Base-by-base conservation (phyloP, 1,139 yeast species). In the Geotrichum candidum region DNA sequence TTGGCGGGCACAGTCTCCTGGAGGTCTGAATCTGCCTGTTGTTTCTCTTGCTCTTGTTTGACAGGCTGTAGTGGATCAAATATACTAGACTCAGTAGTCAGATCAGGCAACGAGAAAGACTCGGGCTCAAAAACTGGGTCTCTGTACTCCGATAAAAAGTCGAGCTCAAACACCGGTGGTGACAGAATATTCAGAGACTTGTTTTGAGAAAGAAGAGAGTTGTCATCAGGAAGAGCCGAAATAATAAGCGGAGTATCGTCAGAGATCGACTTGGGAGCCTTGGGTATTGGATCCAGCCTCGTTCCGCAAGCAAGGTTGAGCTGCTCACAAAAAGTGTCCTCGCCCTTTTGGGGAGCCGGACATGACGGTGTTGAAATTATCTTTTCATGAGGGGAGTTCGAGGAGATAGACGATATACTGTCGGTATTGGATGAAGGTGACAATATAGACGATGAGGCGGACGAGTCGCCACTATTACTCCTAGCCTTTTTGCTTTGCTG, bases 221-320 rank as follows among this genome's bases (percentile, higher is more conserved):
- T 46, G 45, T 46, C 18, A 22, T 15, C 48, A 6, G 64, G 63
- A 46, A 67, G 64, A 7, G 67, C 67, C 9, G 68, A 66, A 15
- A 68, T 63, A 10, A 65, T 63, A 6, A 66, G 64, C 2, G 68
- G 63, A 1, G 64, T 60, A 3, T 61, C 59, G 11, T 63, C 63
- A 33, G 56, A 61, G 23, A 61, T 50, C 51, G 11, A 51, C 52
- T 33, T 35, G 29, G 33, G 59, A 10, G 65, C 68, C 54, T 82
- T 82, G 7, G 96, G 96, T 10, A 86, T 73, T 1, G 96, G 96
- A 65, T 68, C 58, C 29, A 68, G 71, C 54, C 64, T 64, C 15
- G 87, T 86, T 22, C 97, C 97, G 74, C 98, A 92, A 0, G 92
- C 97, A 71, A 85, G 82, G 65, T 83, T 82, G 68, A 92, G 79